Percentiles rank a stretch among this genome's conserved stretches.
phyloP scores from a whole-genome alignment of 768 basidiomycete genomes.

The Naganishia vaughanmartiniae region DNA sequence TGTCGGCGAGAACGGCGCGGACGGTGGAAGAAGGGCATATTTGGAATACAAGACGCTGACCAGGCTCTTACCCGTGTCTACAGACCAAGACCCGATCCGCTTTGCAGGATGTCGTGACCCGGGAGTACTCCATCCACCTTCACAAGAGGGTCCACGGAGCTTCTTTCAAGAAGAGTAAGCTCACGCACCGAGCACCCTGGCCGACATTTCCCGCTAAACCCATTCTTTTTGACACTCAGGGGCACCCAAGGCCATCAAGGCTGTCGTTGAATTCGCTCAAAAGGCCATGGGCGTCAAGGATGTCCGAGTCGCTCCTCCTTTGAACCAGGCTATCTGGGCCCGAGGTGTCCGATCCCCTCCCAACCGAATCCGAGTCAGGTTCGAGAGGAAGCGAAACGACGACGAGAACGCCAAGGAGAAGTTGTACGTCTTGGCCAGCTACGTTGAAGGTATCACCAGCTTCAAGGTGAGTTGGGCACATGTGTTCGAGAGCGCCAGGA shows the following conservation, averaged over 20 bases:
- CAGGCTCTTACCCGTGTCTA: background rate
- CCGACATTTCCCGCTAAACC: background rate
- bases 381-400: slow-evolving; percentile 98
- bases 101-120: slow-evolving; percentile 94
- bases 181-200: background rate
- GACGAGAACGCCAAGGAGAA: slow-evolving; percentile 99
- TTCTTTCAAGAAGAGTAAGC: slow-evolving; percentile 86
- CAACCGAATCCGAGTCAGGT: slow-evolving; percentile 83
- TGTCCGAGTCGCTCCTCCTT: slow-evolving; percentile 87
- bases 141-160: slow-evolving; percentile 91
- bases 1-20: background rate
- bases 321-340: slow-evolving; percentile 94
- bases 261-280: slow-evolving; percentile 82
- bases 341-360: slow-evolving; percentile 92
- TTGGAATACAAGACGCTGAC: slow-evolving; percentile 5
- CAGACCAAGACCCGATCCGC: slow-evolving; percentile 83
- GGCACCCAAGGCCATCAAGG: slow-evolving; percentile 94
- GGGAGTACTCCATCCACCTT: slow-evolving; percentile 97
- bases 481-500: background rate
- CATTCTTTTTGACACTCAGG: slow-evolving; percentile 30
- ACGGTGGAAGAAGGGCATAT: background rate
- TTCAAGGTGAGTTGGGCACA: slow-evolving; percentile 71
- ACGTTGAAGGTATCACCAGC: slow-evolving; percentile 65
- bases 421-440: slow-evolving; percentile 84
- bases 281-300: slow-evolving; percentile 95